phyloP scores from a whole-genome alignment of 2,329 filamentous ascomycete species.

The Bimuria novae-zelandiae region DNA sequence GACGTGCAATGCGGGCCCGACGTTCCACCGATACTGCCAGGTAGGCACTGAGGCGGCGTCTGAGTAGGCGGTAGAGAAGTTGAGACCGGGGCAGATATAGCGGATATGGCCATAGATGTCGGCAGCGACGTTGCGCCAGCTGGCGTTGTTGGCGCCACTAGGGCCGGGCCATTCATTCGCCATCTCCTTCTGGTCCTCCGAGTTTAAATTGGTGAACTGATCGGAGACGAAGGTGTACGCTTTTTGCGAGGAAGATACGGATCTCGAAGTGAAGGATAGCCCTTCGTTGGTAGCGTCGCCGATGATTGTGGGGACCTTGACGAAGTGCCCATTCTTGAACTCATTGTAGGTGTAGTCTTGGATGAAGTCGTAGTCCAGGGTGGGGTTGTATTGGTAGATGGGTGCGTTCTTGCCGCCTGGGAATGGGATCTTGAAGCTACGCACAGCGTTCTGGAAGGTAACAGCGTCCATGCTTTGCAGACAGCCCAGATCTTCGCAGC shows the following conservation, averaged over 20 bases:
- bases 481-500: conserved; percentile 47
- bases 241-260: conserved; percentile 35
- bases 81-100: conserved; percentile 54
- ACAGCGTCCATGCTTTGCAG: conserved; percentile 44
- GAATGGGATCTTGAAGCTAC: conserved; percentile 43
- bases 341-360: conserved; percentile 46
- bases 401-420: conserved; percentile 42
- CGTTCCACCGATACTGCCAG: conserved; percentile 57
- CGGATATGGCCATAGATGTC: conserved; percentile 55
- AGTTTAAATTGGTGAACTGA: conserved; percentile 44
- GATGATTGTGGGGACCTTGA: conserved; percentile 50
- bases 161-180: conserved; percentile 34
- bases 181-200: conserved; percentile 31
- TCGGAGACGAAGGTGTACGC: conserved; percentile 46
- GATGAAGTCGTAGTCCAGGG: conserved; percentile 50
- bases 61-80: conserved; percentile 44
- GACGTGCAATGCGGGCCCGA: conserved; percentile 46
- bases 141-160: conserved; percentile 30
- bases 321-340: conserved; percentile 43
- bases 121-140: conserved; percentile 45
- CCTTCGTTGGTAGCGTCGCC: conserved; percentile 54
- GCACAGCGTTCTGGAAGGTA: conserved; percentile 45
- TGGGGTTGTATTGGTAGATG: conserved; percentile 50
- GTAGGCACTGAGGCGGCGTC: conserved; percentile 33
- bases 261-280: conserved; percentile 46